Evolutionary conservation across 2,329 filamentous ascomycete genomes (phyloP), one percentile per base, ranked within the genome.

Genomic region (Fusarium beomiforme): DNA sequence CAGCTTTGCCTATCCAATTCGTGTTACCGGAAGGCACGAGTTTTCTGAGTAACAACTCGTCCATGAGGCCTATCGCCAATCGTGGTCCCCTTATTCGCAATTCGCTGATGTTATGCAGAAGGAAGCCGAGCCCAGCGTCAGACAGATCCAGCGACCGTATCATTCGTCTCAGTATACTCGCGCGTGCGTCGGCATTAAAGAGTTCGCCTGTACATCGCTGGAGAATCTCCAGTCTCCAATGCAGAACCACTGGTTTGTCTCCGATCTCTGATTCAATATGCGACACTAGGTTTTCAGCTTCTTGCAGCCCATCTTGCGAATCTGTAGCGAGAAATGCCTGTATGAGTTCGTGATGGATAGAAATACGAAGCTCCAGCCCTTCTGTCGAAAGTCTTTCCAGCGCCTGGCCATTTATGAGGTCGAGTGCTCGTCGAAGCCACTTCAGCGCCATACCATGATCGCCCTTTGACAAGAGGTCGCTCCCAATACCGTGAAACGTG

Each of bases 381-480:
- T 90, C 87, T 10, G 84, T 81, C 31, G 89, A 90, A 6, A 92
- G 79, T 21, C 82, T 79, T 24, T 90, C 87, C 0, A 88, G 75
- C 12, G 87, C 84, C 59, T 89, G 88, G 23, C 77, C 75, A 54
- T 87, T 85, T 29, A 95, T 83, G 31, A 90, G 75, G 14, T 89
- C 82, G 51, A 88, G 85, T 5, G 93, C 90, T 70, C 92, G 87
- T 59, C 91, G 86, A 1, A 97, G 82, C 96, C 95, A 98, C 74
- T 87, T 90, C 3, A 86, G 78, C 1, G 93, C 91, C 46, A 86
- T 77, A 2, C 81, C 74, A 68, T 85, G 85, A 55, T 92, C 85
- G 11, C 84, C 81, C 55, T 86, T 87, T 6, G 77, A 78, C 5
- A 89, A 78, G 17, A 91, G 80, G 17, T 85, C 85, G 50, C 86